Evolutionary conservation across 176 grass and related monocot species (phyloP), one percentile per base, ranked within the genome.

Genomic region (Raddia guianensis): DNA sequence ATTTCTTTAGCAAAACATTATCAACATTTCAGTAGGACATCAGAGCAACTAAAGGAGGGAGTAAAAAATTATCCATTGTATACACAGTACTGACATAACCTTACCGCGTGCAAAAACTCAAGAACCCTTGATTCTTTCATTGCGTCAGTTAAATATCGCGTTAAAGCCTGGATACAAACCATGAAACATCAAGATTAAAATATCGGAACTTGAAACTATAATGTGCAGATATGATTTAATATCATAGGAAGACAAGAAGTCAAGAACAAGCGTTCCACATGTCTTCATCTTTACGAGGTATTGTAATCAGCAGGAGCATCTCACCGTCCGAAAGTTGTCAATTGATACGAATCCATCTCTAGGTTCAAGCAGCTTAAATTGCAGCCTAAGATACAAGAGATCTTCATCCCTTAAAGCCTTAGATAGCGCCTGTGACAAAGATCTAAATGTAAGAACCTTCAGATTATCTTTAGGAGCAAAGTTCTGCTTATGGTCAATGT

Each of bases 341-440:
- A 89, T 78, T 53, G 82, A 82, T 16, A 99, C 37, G 3, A 72
- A 89, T 12, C 92, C 97, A 91, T 95, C 92, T 89, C 86, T 93
- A 63, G 97, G 93, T 84, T 93, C 84, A 76, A 99, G 89, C 16
- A 90, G 84, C 50, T 91, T 89, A 75, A 99, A 99, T 64, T 99
- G 97, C 73, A 88, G 77, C 45, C 73, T 91, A 48, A 95, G 79
- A 90, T 99, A 99, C 81, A 95, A 84, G 45, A 99, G 85, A 48
- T 99, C 96, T 62, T 99, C 93, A 12, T 95, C 93, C 55, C 82
- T 88, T 70, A 99, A 82, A 86, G 93, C 89, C 82, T 93, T 99
- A 11, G 93, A 95, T 15, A 99, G 79, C 50, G 93, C 97, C 97
- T 99, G 88, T 55, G 47, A 49, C 61, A 78, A 76, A 82, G 47